Base-by-base conservation (phyloP, 352 stramenopile species). In the Globisporangium takayamanum region DNA sequence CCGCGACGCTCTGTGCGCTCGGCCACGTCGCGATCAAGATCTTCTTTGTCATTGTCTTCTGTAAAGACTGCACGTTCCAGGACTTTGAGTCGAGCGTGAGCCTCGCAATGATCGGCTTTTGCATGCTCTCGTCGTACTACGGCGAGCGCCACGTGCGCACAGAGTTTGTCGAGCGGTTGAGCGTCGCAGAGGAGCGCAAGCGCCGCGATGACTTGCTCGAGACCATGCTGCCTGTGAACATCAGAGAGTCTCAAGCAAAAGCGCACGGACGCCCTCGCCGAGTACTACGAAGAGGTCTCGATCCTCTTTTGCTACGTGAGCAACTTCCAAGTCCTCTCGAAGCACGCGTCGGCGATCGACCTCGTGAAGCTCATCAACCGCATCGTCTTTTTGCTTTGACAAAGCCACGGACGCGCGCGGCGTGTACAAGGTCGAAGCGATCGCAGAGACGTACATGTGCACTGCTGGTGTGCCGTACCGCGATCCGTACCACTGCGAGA, bases 371-470 rank as follows among this genome's bases (percentile, higher is more conserved):
- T 93, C 14, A 85, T 95, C 64, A 91, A 96, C 57, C 81, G 73
- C n/a, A 84, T 93, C 39, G 89, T 90, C 28, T 92, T 89, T 89
- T 46, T 85, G 83, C 55, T 93, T 96, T 45, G 87, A 94, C 66
- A 76, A 83, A 22, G 73, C 88, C 26, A 84, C 81, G 1, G 80
- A 94, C 46, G 60, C 71, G 14, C 69, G 85, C 28, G 73, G 69
- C 1, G 84, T 95, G 0, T 89, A 95, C 67, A 96, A 96, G 66
- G 79, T 95, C 47, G 84, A 96, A 59, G 91, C 87, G 30, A 88
- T 95, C 53, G 87, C 76, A 15, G 77, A 93, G 57, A 89, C 84
- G 1, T 96, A 95, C 66, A 89, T 96, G 81, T 91, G 68, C 46
- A 78, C 72, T 0, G 77, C 68, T n/a, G 87, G 69, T 5, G 76